These are phyloP conservation scores for Smittium culicis DNA, from an alignment of 371 early-diverging fungal genomes.

Conservation along the genomic window DNA sequence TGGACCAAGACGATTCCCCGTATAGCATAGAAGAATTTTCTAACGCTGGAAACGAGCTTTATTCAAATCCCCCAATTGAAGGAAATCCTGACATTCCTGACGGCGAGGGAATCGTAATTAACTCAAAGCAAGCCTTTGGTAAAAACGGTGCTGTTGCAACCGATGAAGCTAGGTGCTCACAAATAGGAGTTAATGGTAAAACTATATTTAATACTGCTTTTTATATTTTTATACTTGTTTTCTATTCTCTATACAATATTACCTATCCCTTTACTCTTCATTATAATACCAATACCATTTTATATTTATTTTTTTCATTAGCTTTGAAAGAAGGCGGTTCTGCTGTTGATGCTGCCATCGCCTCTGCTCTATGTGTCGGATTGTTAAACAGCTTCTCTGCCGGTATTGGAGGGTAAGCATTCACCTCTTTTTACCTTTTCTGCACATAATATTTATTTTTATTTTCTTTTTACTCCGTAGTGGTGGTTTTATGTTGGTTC, in stretches of 20 bases:
- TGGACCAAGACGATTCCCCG: neutral
- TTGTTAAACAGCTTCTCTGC: slow-evolving; percentile 84
- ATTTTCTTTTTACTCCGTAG: slow-evolving; percentile 17
- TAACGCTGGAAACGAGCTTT: neutral
- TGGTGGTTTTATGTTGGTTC: slow-evolving; percentile 96
- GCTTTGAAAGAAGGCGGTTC: slow-evolving; percentile 84
- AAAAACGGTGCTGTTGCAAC: slow-evolving; percentile 66
- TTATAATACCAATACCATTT: neutral
- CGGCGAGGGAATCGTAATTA: neutral
- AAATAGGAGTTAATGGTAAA: slow-evolving; percentile 56
- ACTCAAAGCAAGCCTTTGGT: slow-evolving; percentile 11
- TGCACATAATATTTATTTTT: neutral
- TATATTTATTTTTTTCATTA: slow-evolving; percentile 11
- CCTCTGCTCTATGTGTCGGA: slow-evolving; percentile 86
- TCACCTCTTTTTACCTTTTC: neutral
- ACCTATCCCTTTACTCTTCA: too few species aligned
- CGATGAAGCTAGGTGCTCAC: slow-evolving; percentile 68
- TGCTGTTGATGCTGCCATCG: slow-evolving; percentile 94
- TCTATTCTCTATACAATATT: neutral
- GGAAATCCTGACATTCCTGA: neutral
- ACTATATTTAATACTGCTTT: neutral
- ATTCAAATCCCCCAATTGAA: neutral
- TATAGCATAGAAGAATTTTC: neutral
- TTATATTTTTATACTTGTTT: neutral
- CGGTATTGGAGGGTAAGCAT: slow-evolving; percentile 66